These are phyloP conservation scores for Myochromella boudieri DNA, from an alignment of 768 basidiomycete species.

Conservation along the genomic window DNA sequence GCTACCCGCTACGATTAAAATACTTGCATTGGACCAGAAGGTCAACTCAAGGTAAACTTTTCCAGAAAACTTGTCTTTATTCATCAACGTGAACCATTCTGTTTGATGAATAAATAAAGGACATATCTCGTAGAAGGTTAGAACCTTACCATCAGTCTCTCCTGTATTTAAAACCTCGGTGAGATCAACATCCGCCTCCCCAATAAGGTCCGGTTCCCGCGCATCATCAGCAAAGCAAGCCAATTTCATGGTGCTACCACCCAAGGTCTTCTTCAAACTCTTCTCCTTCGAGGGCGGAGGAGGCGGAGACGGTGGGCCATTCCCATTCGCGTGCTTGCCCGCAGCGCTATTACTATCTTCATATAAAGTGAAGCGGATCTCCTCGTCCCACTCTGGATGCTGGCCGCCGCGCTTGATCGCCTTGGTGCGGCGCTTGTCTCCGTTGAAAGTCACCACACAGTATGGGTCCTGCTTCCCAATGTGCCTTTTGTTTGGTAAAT, in stretches of 20 bases:
- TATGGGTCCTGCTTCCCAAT: conserved; percentile 99
- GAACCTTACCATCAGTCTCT: conserved; percentile 88
- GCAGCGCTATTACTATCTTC: conserved; percentile 68
- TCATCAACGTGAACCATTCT: conserved; percentile 94
- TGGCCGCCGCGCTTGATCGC: conserved; percentile 97
- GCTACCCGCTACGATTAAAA: background rate
- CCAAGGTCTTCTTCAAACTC: conserved; percentile 54
- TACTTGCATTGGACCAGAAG: conserved; percentile 89
- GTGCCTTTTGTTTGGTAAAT: conserved; percentile 87
- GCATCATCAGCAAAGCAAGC: conserved; percentile 95
- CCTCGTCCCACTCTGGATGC: conserved; percentile 99
- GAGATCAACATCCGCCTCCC: conserved; percentile 85
- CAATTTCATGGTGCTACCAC: conserved; percentile 73
- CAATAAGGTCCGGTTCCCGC: conserved; percentile 93
- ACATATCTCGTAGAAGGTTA: background rate
- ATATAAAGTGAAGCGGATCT: conserved; percentile 86
- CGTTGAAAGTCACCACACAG: conserved; percentile 75
- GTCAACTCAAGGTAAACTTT: conserved; percentile 97
- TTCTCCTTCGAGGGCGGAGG: conserved; percentile 64
- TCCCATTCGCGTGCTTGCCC: conserved; percentile 38
- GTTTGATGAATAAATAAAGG: background rate
- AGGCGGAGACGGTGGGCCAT: conserved; percentile 65
- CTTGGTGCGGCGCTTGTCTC: conserved; percentile 84
- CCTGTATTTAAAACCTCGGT: conserved; percentile 91
- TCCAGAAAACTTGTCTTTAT: conserved; percentile 92